These are phyloP conservation scores for Plasmodium yoelii DNA, from an alignment of 169 alveolate genomes.

Conservation along the genomic window DNA sequence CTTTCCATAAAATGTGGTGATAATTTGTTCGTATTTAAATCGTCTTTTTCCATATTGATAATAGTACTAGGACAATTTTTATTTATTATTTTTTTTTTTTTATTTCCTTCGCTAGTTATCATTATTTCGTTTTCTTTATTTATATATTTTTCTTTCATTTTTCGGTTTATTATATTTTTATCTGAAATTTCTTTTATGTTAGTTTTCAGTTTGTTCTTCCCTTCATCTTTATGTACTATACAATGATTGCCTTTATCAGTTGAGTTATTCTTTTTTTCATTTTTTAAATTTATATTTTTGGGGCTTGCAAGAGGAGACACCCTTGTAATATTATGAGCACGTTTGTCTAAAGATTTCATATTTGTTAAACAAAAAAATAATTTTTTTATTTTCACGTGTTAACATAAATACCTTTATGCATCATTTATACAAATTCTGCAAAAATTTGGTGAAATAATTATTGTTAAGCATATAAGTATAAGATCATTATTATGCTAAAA, in stretches of 20 bases:
- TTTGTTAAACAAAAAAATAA: not conserved
- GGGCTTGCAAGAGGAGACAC: conserved; percentile 1
- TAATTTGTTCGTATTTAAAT: not conserved
- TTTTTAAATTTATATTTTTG: conserved; percentile 6
- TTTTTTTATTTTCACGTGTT: not conserved
- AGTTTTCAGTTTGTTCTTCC: conserved; percentile 3
- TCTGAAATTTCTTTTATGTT: conserved; percentile 4
- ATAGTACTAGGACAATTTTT: not conserved
- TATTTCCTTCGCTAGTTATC: conserved; percentile 12
- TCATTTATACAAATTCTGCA: not conserved
- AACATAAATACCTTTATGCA: not conserved
- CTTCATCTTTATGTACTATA: not conserved
- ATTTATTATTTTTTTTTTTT: conserved; percentile 8
- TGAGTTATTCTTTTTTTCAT: not conserved
- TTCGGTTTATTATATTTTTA: not conserved
- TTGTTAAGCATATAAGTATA: too few relatives aligned
- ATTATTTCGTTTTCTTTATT: conserved; percentile 2
- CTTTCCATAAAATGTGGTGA: conserved; percentile 26
- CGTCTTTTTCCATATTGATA: conserved; percentile 7
- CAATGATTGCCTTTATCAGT: not conserved
- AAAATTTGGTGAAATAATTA: too few relatives aligned
- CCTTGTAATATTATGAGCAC: not conserved
- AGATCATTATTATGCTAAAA: too few relatives aligned
- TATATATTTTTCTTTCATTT: conserved; percentile 5
- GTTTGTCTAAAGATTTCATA: conserved; percentile 24